phyloP scores from a whole-genome alignment of 2,329 filamentous ascomycete species.

The Tolypocladium tundrense region DNA sequence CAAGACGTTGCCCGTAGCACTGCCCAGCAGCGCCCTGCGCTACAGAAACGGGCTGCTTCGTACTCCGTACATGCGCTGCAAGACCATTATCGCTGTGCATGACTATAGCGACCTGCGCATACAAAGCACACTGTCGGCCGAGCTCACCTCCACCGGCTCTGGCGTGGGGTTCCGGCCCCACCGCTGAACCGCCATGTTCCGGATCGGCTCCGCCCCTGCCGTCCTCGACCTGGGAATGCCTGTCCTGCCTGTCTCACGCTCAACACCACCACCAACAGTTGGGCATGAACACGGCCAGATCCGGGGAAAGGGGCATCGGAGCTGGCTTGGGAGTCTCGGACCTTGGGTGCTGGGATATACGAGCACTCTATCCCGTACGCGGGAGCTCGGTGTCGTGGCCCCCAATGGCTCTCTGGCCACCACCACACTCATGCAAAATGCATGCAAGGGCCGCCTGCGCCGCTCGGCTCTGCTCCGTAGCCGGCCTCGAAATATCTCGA shows the following conservation, averaged over 20 bases:
- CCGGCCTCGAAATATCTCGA: not conserved
- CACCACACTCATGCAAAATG: not conserved
- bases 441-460: not conserved
- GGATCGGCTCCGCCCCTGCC: conserved; percentile 1
- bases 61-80: not conserved
- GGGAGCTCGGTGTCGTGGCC: not conserved
- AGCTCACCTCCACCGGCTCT: not conserved
- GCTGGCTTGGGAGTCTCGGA: not conserved
- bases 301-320: not conserved
- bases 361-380: not conserved
- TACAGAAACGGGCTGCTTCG: not conserved
- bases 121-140: not conserved
- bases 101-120: not conserved
- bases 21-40: not conserved
- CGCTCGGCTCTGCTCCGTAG: not conserved
- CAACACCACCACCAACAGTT: not conserved
- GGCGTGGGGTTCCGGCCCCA: not conserved
- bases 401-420: not conserved
- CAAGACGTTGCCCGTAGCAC: not conserved
- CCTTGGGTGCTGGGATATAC: not conserved
- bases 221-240: not conserved
- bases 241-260: not conserved
- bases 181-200: not conserved
- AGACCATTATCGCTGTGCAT: not conserved
- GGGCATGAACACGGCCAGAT: not conserved